Evolutionary conservation across 495 filamentous ascomycete species (phyloP).

Genomic region (Hyaloscypha bicolor): DNA sequence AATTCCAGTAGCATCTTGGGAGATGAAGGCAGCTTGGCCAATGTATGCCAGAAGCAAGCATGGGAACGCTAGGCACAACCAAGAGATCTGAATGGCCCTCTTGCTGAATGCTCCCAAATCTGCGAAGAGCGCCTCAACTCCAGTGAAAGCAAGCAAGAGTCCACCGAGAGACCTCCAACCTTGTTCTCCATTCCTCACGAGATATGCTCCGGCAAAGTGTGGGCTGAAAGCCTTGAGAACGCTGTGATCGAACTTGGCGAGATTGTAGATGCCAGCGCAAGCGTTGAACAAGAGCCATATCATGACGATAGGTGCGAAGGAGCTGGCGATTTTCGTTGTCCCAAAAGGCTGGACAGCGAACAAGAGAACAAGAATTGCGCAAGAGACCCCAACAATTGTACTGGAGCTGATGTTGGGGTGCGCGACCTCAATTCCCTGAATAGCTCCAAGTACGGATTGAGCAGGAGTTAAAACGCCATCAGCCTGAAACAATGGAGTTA

Average conservation of each 20-base stretch:
- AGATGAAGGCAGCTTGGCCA: conserved; percentile 75
- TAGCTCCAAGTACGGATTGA: conserved; percentile 69
- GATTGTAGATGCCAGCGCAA: conserved; percentile 70
- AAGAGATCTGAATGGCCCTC: conserved; percentile 64
- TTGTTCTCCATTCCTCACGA: conserved; percentile 59
- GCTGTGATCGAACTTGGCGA: conserved; percentile 61
- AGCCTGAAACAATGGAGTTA: conserved; percentile 20
- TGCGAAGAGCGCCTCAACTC: conserved; percentile 75
- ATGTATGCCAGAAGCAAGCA: conserved; percentile 72
- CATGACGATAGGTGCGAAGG: conserved; percentile 74
- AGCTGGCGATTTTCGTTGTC: conserved; percentile 60
- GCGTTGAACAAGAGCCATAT: conserved; percentile 72
- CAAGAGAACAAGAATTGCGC: conserved; percentile 68
- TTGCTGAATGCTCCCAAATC: conserved; percentile 70
- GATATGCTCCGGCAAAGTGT: conserved; percentile 61
- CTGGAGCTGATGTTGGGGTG: conserved; percentile 46
- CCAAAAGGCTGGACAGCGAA: conserved; percentile 74
- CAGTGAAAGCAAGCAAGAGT: conserved; percentile 71
- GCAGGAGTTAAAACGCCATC: conserved; percentile 73
- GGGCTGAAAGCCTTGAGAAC: conserved; percentile 74
- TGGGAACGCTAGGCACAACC: conserved; percentile 65
- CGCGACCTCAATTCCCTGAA: conserved; percentile 64
- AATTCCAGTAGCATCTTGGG: conserved; percentile 48
- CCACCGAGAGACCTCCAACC: conserved; percentile 73
- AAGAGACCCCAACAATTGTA: conserved; percentile 67